Evolutionary conservation across 495 filamentous ascomycete genomes (phyloP).

Genomic region (Hypoxylon intermedium): DNA sequence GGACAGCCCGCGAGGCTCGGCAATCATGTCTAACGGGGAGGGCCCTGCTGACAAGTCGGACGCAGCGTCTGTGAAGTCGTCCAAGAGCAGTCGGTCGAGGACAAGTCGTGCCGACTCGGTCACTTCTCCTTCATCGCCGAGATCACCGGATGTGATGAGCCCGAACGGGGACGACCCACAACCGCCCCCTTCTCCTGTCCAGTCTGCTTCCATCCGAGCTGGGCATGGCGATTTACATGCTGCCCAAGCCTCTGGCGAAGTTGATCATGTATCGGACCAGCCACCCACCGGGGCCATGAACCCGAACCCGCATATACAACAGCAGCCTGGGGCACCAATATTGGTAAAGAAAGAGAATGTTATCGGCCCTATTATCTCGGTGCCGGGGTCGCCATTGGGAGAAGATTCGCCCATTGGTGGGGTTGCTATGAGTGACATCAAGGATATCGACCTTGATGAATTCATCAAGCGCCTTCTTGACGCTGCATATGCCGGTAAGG

Average conservation of each 20-base stretch:
- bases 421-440: slow-evolving; percentile 77
- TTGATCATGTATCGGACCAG: slow-evolving; percentile 93
- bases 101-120: slow-evolving; percentile 46
- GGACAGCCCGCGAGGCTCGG: slow-evolving; percentile 83
- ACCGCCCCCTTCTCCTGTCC: slow-evolving; percentile 88
- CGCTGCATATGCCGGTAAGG: slow-evolving; percentile 93
- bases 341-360: slow-evolving; percentile 77
- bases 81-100: slow-evolving; percentile 62
- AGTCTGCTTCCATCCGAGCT: slow-evolving; percentile 70
- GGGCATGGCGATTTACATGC: slow-evolving; percentile 80
- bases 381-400: slow-evolving; percentile 45
- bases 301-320: slow-evolving; percentile 50
- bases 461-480: slow-evolving; percentile 95
- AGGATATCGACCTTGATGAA: slow-evolving; percentile 92
- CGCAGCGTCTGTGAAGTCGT: slow-evolving; percentile 73
- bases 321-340: slow-evolving; percentile 77
- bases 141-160: slow-evolving; percentile 48
- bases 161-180: slow-evolving; percentile 61
- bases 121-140: slow-evolving; percentile 46
- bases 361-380: slow-evolving; percentile 57
- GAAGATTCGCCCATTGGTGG: slow-evolving; percentile 48
- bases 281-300: slow-evolving; percentile 72
- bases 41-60: slow-evolving; percentile 71
- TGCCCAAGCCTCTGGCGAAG: slow-evolving; percentile 86
- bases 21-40: slow-evolving; percentile 67